Evolutionary conservation across 2,329 filamentous ascomycete genomes (phyloP).

Genomic region (Colletotrichum orbiculare): DNA sequence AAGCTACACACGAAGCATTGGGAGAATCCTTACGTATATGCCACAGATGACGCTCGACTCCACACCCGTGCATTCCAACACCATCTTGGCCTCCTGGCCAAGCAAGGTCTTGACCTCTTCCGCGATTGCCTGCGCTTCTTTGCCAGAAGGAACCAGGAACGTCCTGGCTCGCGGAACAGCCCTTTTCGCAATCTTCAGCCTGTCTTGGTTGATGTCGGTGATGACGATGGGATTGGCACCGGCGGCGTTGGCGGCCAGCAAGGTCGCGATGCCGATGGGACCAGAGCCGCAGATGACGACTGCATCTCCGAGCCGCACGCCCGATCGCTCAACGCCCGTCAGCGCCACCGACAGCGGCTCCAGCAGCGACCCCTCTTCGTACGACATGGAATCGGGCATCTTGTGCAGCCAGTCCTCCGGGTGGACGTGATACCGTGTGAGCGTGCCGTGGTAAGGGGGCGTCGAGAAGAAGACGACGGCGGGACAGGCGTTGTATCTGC

Average conservation of each 20-base stretch:
- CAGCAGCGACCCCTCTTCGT: slow-evolving; percentile 56
- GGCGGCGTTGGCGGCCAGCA: slow-evolving; percentile 55
- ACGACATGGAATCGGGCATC: slow-evolving; percentile 48
- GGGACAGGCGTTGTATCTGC: slow-evolving; percentile 53
- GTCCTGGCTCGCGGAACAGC: slow-evolving; percentile 22
- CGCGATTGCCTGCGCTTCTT: slow-evolving; percentile 14
- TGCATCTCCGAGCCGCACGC: slow-evolving; percentile 50
- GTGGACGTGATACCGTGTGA: slow-evolving; percentile 49
- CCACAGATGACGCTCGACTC: slow-evolving; percentile 70
- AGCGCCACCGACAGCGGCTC: slow-evolving; percentile 61
- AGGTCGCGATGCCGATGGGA: slow-evolving; percentile 50
- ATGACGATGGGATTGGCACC: slow-evolving; percentile 56
- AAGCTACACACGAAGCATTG: neutral
- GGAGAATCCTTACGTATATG: slow-evolving; percentile 60
- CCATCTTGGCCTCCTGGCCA: slow-evolving; percentile 61
- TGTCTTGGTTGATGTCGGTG: slow-evolving; percentile 48
- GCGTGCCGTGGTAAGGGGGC: slow-evolving; percentile 51
- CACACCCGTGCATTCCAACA: slow-evolving; percentile 75
- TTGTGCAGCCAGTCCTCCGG: slow-evolving; percentile 52
- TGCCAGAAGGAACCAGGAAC: slow-evolving; percentile 9
- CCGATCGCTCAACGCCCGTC: slow-evolving; percentile 52
- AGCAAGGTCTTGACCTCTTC: slow-evolving; percentile 43
- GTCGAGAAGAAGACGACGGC: slow-evolving; percentile 53
- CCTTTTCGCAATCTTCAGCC: slow-evolving; percentile 17
- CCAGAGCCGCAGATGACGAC: slow-evolving; percentile 50